Percentiles rank a stretch among this genome's conserved stretches.
Evolutionary conservation across 306 rosid species (phyloP).

Genomic region (Malus domestica): DNA sequence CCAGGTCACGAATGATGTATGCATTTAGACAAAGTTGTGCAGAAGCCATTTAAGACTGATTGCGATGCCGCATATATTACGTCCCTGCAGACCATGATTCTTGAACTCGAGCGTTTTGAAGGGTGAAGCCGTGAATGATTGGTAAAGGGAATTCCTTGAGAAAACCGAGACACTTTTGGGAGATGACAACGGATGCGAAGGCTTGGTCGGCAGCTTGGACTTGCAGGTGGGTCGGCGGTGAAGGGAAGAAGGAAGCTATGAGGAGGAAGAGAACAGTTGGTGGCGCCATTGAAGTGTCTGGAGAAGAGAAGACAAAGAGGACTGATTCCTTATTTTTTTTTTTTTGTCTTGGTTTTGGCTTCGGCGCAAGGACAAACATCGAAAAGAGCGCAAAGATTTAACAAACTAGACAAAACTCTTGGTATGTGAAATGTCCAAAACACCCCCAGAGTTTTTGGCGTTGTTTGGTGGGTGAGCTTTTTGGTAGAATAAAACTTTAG

Average conservation of each 20-base stretch:
- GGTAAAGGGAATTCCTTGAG: conserved; percentile 72
- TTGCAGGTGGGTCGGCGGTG: conserved; percentile 33
- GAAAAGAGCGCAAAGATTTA: not conserved
- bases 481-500: no score
- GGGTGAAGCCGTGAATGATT: conserved; percentile 59
- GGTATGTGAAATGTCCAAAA: not conserved
- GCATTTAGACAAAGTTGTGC: not conserved
- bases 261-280: conserved; percentile 38
- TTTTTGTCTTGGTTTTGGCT: not conserved
- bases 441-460: not conserved
- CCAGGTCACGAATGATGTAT: not conserved
- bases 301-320: not conserved
- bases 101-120: conserved; percentile 54
- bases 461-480: no score
- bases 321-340: no score
- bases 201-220: conserved; percentile 31
- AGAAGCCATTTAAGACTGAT: conserved; percentile 11
- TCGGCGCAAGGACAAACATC: not conserved
- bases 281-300: conserved; percentile 39
- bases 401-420: not conserved
- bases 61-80: conserved; percentile 29
- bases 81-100: conserved; percentile 63
- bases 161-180: conserved; percentile 75
- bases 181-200: conserved; percentile 51
- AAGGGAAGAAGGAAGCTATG: conserved; percentile 23